Conservation (phyloP, 75 land plant species). For the Selaginella moellendorffii region DNA sequence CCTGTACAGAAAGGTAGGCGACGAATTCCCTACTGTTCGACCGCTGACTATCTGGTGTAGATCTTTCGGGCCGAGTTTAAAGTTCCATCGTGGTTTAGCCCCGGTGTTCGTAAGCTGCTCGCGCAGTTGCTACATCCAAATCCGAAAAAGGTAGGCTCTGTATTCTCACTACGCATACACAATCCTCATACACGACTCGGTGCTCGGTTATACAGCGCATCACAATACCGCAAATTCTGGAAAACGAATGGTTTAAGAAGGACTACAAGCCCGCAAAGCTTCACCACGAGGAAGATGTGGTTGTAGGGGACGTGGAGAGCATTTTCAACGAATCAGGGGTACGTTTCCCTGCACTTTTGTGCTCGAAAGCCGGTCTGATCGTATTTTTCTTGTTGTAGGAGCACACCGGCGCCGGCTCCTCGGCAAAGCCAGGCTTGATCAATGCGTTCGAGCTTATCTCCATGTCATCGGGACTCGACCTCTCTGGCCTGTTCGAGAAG, state of each 20-base stretch:
- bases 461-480: conserved; percentile 48
- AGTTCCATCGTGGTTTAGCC: not conserved
- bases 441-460: conserved; percentile 62
- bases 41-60: too few species aligned
- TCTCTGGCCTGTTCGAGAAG: conserved; percentile 50
- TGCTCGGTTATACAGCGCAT: not conserved
- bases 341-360: not conserved
- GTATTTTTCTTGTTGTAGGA: too few species aligned
- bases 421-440: conserved; percentile 27
- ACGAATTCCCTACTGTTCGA: too few species aligned
- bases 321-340: not conserved
- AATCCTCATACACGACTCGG: too few species aligned
- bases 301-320: conserved; percentile 21
- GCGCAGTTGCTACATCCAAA: not conserved
- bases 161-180: too few species aligned
- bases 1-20: conserved; percentile 63
- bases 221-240: conserved; percentile 13
- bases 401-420: too few species aligned
- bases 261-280: conserved; percentile 29
- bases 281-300: conserved; percentile 19
- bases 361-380: not conserved
- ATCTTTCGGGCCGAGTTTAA: not conserved
- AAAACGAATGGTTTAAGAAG: conserved; percentile 16
- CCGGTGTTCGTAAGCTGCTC: not conserved
- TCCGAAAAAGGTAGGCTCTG: not conserved